Evolutionary conservation across 179 eudicot species (phyloP).

Genomic region (Patellifolia procumbens): DNA sequence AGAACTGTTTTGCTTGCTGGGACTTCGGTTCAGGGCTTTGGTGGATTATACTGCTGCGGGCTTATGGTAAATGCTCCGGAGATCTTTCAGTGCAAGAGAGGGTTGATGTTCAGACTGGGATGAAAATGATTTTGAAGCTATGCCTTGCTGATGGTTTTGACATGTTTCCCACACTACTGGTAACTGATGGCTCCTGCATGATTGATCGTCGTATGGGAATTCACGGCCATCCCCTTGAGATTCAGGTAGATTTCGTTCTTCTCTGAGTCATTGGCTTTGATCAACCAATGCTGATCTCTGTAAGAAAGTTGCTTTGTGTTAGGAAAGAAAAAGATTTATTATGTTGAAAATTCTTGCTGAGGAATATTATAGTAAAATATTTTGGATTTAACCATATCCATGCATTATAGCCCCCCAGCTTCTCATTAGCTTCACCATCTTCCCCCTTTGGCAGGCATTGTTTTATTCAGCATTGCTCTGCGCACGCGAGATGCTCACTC

Average conservation of each 20-base stretch:
- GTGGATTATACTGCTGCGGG: conserved; percentile 97
- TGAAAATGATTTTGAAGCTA: conserved; percentile 82
- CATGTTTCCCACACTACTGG: conserved; percentile 93
- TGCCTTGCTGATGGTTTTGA: conserved; percentile 99
- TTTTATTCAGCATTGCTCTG: conserved; percentile 83
- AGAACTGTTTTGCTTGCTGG: conserved; percentile 14
- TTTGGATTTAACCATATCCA: background rate
- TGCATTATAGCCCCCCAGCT: background rate
- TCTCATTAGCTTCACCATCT: background rate
- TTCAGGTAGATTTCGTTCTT: conserved; percentile 56
- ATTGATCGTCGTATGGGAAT: conserved; percentile 99
- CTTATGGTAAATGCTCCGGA: conserved; percentile 94
- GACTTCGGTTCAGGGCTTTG: conserved; percentile 61
- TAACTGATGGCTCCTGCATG: conserved; percentile 99
- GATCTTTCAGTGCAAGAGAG: conserved; percentile 96
- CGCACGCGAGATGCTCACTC: conserved; percentile 87
- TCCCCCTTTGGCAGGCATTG: conserved; percentile 51
- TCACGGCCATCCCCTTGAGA: conserved; percentile 98
- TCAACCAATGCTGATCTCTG: background rate
- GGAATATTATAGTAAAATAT: background rate
- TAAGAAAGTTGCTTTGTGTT: background rate
- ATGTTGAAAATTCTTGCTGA: background rate
- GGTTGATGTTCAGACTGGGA: conserved; percentile 96
- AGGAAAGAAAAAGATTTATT: background rate
- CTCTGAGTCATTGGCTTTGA: background rate